Evolutionary conservation across 225 moss, liverwort and hornwort species (phyloP).

Genomic region (Polytrichum commune): DNA sequence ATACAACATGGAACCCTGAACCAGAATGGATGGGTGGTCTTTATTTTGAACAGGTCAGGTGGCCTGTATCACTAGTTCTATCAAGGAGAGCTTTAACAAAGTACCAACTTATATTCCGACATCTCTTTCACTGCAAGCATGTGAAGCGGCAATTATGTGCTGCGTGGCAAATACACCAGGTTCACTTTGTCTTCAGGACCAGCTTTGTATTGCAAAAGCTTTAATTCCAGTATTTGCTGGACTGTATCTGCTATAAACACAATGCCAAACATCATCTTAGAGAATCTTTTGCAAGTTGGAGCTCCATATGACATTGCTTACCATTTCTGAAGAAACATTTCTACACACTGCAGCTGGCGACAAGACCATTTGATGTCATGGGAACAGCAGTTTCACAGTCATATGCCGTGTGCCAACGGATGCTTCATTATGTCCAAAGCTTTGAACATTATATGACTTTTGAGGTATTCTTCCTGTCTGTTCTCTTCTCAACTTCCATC

Average conservation of each 20-base stretch:
- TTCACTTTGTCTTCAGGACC: slow-evolving; percentile 13
- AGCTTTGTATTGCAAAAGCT: background rate
- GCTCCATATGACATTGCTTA: no score
- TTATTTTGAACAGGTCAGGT: slow-evolving; percentile 56
- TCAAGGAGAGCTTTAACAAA: slow-evolving; percentile 93
- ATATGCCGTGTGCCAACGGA: slow-evolving; percentile 90
- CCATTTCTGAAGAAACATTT: slow-evolving; percentile 5
- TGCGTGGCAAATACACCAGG: slow-evolving; percentile 96
- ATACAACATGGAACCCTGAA: background rate
- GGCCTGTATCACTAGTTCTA: slow-evolving; percentile 86
- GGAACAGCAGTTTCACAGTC: slow-evolving; percentile 81
- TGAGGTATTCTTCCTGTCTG: slow-evolving; percentile 47
- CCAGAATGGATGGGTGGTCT: slow-evolving; percentile 8
- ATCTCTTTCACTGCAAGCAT: slow-evolving; percentile 91
- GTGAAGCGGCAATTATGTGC: slow-evolving; percentile 84
- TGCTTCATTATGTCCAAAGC: slow-evolving; percentile 96
- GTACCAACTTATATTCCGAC: slow-evolving; percentile 95
- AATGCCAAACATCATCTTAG: no score
- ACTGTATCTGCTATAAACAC: no score
- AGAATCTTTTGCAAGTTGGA: no score
- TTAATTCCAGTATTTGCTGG: no score
- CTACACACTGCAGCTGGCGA: slow-evolving; percentile 56
- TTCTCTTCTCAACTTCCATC: background rate
- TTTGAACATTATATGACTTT: slow-evolving; percentile 99
- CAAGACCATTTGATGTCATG: slow-evolving; percentile 69